phyloP scores from a whole-genome alignment of 2,329 filamentous ascomycete genomes.

The Calonectria henricotiae region DNA sequence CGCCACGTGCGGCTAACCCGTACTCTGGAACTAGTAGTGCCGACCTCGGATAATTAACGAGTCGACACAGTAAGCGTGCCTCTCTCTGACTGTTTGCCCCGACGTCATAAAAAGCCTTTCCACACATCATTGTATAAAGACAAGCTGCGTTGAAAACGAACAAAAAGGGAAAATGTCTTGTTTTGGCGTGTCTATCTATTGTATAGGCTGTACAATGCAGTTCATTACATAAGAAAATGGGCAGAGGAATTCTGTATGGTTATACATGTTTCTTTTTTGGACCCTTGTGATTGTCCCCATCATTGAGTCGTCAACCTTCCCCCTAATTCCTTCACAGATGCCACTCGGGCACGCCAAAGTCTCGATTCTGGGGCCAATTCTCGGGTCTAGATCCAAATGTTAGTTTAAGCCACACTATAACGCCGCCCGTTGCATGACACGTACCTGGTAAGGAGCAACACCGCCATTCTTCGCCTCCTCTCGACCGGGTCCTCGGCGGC shows the following conservation, averaged over 20 bases:
- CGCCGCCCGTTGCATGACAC: constrained; percentile 38
- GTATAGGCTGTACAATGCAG: background rate
- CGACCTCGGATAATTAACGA: constrained; percentile 38
- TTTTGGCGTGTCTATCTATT: constrained; percentile 12
- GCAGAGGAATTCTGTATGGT: constrained; percentile 19
- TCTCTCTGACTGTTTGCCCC: background rate
- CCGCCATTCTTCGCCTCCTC: constrained; percentile 59
- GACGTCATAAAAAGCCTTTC: constrained; percentile 26
- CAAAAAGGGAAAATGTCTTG: background rate
- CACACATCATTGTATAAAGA: background rate
- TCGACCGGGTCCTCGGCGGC: constrained; percentile 58
- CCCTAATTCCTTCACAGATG: constrained; percentile 53
- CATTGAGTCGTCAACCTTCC: background rate
- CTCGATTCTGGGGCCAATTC: constrained; percentile 60
- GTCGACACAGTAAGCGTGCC: background rate
- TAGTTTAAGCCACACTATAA: constrained; percentile 33
- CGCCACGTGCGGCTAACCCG: constrained; percentile 13
- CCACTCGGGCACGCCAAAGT: constrained; percentile 63
- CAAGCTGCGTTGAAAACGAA: background rate
- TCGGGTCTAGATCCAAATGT: constrained; percentile 54
- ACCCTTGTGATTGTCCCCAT: constrained; percentile 1
- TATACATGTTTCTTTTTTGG: constrained; percentile 27
- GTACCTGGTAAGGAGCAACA: constrained; percentile 63
- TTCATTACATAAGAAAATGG: constrained; percentile 16
- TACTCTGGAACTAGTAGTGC: constrained; percentile 24